Conservation (phyloP, 352 stramenopile species). For the Aphanomyces euteiches region DNA sequence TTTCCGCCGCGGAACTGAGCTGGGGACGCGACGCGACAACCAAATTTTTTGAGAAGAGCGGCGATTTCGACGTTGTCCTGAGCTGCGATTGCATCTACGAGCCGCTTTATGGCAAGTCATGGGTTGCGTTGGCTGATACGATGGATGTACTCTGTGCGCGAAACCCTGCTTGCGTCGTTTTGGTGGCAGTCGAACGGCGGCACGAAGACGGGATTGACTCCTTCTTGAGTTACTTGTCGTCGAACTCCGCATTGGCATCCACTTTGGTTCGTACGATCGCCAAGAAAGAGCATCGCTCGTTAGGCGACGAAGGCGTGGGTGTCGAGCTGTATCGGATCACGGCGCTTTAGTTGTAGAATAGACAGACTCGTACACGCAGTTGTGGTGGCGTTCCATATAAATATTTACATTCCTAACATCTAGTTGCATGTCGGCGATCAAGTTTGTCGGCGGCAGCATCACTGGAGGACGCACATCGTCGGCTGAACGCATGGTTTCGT, state of each 20-base stretch:
- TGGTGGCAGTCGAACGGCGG: conserved; percentile 74
- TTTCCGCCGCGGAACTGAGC: conserved; percentile 55
- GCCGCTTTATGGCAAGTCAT: conserved; percentile 90
- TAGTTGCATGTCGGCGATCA: neutral
- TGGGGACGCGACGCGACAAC: conserved; percentile 79
- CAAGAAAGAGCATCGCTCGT: conserved; percentile 6
- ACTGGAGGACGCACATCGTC: neutral
- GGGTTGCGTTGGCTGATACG: conserved; percentile 79
- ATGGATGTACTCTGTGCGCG: conserved; percentile 73
- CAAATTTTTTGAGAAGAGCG: conserved; percentile 55
- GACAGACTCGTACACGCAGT: neutral
- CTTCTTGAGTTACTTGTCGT: conserved; percentile 61
- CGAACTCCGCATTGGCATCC: conserved; percentile 46
- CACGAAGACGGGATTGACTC: conserved; percentile 78
- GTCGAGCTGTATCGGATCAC: conserved; percentile 14
- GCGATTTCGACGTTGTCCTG: conserved; percentile 87
- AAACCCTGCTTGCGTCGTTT: conserved; percentile 54
- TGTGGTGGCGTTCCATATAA: neutral
- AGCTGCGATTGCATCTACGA: conserved; percentile 95
- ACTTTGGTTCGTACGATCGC: conserved; percentile 34
- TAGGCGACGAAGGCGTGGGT: conserved; percentile 15
- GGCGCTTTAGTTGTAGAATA: neutral
- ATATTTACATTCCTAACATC: neutral
- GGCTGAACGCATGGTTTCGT: neutral
- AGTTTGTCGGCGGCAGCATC: neutral